Percentiles rank a stretch among this genome's conserved stretches.
Conservation (phyloP, 371 early-diverging fungal genomes). For the Parasitella parasitica region DNA sequence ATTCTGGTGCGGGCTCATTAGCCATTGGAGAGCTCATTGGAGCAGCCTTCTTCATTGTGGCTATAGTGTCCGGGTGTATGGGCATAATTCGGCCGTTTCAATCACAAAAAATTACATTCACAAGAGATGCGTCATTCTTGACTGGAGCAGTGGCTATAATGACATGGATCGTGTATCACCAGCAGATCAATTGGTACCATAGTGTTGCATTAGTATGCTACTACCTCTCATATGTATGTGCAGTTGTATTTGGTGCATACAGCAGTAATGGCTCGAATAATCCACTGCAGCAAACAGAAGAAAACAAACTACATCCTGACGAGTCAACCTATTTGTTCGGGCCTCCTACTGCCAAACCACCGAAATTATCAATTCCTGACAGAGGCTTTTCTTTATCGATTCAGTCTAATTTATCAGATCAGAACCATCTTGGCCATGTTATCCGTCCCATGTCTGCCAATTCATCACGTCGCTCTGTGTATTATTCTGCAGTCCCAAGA, state of each 20-base stretch:
- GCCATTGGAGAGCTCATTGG: slow-evolving; percentile 85
- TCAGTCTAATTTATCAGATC: slow-evolving; percentile 21
- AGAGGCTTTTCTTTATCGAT: slow-evolving; percentile 19
- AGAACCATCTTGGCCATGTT: slow-evolving; percentile 34
- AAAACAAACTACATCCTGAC: neutral
- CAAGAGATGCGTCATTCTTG: slow-evolving; percentile 73
- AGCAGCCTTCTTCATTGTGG: slow-evolving; percentile 73
- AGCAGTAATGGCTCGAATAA: neutral
- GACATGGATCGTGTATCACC: slow-evolving; percentile 60
- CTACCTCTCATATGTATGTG: slow-evolving; percentile 55
- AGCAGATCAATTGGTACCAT: slow-evolving; percentile 64
- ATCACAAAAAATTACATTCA: slow-evolving; percentile 63
- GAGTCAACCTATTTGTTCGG: slow-evolving; percentile 6
- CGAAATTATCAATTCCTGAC: slow-evolving; percentile 28
- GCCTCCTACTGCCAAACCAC: slow-evolving; percentile 3
- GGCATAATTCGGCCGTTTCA: slow-evolving; percentile 67
- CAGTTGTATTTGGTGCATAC: slow-evolving; percentile 43
- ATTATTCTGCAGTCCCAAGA: slow-evolving; percentile 25
- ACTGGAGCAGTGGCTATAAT: slow-evolving; percentile 62
- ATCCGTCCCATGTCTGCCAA: slow-evolving; percentile 36
- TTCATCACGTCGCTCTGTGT: slow-evolving; percentile 24
- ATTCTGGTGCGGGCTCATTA: slow-evolving; percentile 69
- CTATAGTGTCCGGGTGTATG: slow-evolving; percentile 76
- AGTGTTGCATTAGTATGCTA: slow-evolving; percentile 53
- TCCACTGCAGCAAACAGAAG: neutral